Base-by-base conservation (phyloP, 257 asterid species). In the Lithospermum erythrorhizon region DNA sequence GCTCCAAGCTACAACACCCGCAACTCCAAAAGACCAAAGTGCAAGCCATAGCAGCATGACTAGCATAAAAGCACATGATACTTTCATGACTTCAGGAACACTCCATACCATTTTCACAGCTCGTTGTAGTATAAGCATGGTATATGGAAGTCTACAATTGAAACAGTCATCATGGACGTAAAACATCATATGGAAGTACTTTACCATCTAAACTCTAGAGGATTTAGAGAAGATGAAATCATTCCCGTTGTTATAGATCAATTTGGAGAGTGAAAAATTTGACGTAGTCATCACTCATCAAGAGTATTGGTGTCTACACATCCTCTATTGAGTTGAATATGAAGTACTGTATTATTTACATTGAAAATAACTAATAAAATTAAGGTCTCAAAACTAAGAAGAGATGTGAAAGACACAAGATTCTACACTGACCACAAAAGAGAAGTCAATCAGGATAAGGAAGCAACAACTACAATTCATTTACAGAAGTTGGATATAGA, bases 21-120 rank as follows among this genome's bases (percentile, higher is more conserved):
- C 95, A 32, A 74, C 87, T 65, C 98, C 98, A 24, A 86, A 91
- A 37, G 97, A 85, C 98, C 98, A 89, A 9, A 91, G 75, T 53
- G 95, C 75, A 27, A 91, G 84, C 98, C 98, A 91, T 35, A 77
- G 75, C 72, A 91, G 86, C 94, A 88, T 82, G 73, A 86, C 82
- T 32, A 88, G 69, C 94, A 86, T 89, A 68, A 80, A 86, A 6
- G 78, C 79, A 69, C 86, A 75, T 54, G 98, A 79, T 65, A 83
- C 82, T 73, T 88, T 76, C 69, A 81, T 68, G 72, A 84, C 87
- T 78, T 88, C 94, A 9, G 97, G 95, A 72, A 91, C 83, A 66
- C 70, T 78, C 82, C 90, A 76, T n/a, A 91, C 95, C 95, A 91
- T 79, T 67, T 78, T 83, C 66, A 91, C 90, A 25, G 95, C 90